Conservation (phyloP, 1,284 basidiomycete species). For the Macrocybe sp. region DNA sequence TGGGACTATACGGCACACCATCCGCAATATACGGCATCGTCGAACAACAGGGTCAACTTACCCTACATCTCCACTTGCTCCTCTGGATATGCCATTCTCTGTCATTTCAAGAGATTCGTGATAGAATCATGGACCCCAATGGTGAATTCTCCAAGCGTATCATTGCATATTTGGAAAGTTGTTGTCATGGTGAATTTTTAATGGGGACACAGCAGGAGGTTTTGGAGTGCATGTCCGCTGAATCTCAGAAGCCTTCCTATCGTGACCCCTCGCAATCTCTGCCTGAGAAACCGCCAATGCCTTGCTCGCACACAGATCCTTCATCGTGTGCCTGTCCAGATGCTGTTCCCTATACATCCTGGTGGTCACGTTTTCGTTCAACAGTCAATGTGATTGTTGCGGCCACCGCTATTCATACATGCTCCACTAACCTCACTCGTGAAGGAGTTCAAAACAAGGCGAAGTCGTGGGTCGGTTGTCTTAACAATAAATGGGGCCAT, state of each 20-base stretch:
- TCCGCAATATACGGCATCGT: constrained; percentile 31
- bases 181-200: constrained; percentile 17
- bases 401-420: constrained; percentile 4
- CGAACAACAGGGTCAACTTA: constrained; percentile 30
- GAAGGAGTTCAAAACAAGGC: constrained; percentile 7
- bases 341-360: not conserved
- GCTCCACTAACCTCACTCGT: not conserved
- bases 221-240: not conserved
- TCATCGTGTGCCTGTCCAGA: not conserved
- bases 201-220: constrained; percentile 9
- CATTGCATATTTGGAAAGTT: constrained; percentile 19
- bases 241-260: not conserved
- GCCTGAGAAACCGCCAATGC: constrained; percentile 3
- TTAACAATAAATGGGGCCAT: constrained; percentile 16
- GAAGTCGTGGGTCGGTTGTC: constrained; percentile 10
- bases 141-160: constrained; percentile 18
- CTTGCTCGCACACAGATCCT: not conserved
- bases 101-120: constrained; percentile 21
- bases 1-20: constrained; percentile 27
- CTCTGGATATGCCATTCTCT: constrained; percentile 23
- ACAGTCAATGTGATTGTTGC: constrained; percentile 6
- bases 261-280: constrained; percentile 8
- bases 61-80: constrained; percentile 28
- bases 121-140: constrained; percentile 16
- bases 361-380: not conserved